phyloP scores from a whole-genome alignment of 805 yeast species.

The Barnettozyma wickerhamii region DNA sequence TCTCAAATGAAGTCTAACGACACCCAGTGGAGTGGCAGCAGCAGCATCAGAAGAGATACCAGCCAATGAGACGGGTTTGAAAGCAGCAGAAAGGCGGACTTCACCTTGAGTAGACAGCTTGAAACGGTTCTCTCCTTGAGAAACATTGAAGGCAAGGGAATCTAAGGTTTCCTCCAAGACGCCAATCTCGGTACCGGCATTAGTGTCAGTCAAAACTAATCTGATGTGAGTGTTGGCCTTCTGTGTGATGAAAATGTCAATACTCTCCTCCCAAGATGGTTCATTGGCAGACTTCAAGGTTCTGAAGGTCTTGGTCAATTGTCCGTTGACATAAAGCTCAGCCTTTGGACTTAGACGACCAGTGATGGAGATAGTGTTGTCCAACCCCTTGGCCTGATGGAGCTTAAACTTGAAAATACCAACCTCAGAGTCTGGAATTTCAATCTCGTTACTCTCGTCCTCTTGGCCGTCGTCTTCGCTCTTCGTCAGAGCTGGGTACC shows the following conservation, averaged over 20 bases:
- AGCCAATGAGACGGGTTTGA: conserved; percentile 67
- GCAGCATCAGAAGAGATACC: conserved; percentile 42
- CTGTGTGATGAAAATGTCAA: conserved; percentile 59
- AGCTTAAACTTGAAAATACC: conserved; percentile 67
- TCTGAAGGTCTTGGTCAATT: conserved; percentile 53
- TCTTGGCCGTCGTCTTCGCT: conserved; percentile 16
- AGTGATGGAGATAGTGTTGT: conserved; percentile 43
- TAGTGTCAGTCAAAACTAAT: conserved; percentile 58
- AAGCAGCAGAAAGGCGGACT: conserved; percentile 50
- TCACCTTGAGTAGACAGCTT: conserved; percentile 49
- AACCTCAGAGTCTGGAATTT: conserved; percentile 53
- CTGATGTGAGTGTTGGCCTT: conserved; percentile 52
- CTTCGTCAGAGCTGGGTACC: conserved; percentile 31
- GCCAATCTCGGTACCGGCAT: conserved; percentile 47
- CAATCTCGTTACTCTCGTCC: conserved; percentile 28
- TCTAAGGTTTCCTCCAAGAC: conserved; percentile 44
- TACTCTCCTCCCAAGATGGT: conserved; percentile 64
- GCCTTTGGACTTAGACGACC: conserved; percentile 57
- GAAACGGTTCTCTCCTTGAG: conserved; percentile 44
- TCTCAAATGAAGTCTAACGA: conserved; percentile 54
- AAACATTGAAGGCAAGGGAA: conserved; percentile 39
- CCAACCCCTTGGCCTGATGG: conserved; percentile 57
- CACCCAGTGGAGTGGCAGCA: conserved; percentile 62
- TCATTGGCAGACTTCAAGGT: conserved; percentile 62
- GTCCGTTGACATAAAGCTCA: conserved; percentile 55